Base-by-base conservation (phyloP, 331 rosid genomes). In the Malus hybrid region DNA sequence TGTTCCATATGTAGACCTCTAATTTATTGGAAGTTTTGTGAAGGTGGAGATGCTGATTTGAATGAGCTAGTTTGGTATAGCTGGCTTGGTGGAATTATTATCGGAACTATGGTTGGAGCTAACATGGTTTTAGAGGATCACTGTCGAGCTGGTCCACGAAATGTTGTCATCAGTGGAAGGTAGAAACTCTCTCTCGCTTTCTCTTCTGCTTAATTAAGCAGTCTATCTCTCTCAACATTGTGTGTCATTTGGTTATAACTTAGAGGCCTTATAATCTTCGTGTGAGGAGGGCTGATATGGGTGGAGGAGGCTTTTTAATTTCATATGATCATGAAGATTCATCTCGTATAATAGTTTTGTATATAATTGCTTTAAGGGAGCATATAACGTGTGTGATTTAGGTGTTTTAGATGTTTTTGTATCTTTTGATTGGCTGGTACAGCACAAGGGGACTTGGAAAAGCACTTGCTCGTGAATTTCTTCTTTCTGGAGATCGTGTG, bases 381-480 rank as follows among this genome's bases (percentile, higher is more conserved):
- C 7, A 22, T 12, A 26, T 8, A 57, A 20, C 26, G 32, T 29
- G 5, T 14, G 58, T 19, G 26, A 57, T 52, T 20, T 15, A 42
- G 19, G 36, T 48, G 20, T 61, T n/a, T 32, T 57, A 42, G 19
- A 52, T 48, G 20, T 61, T n/a, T 32, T 57, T 76, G 28, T 53
- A 32, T 82, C 71, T 75, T 72, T 75, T 73, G 32, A 65, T 79
- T 89, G 77, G 33, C 29, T 61, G 76, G 75, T 82, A 69, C 95
- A 94, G 99, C 79, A 94, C 99, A 66, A 83, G 99, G 83, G 99
- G 99, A 66, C 81, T 94, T 60, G 96, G 99, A 6, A 94, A 94
- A 89, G 99, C 99, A 0, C 89, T 94, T 73, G 99, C 99, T 19
- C 87, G 92, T 19, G 99, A 94, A 78, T 91, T 94, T 80, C 99